These are phyloP conservation scores for Aristolochia californica DNA, from an alignment of 164 flowering plant species.

Conservation along the genomic window DNA sequence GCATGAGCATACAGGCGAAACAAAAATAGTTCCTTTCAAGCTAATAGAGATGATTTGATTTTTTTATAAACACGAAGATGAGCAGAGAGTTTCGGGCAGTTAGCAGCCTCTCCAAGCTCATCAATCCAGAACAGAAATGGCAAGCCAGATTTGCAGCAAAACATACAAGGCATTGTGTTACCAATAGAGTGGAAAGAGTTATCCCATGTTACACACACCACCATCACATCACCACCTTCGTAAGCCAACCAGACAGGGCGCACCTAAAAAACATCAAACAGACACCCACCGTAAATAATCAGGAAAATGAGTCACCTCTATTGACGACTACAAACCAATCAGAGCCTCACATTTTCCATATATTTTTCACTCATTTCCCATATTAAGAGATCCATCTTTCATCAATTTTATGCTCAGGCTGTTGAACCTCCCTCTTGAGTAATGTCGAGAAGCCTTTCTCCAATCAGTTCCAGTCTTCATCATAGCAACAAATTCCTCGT, in stretches of 20 bases:
- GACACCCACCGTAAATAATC: conserved; percentile 10
- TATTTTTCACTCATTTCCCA: conserved; percentile 28
- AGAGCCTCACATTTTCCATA: conserved; percentile 2
- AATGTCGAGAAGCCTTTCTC: conserved; percentile 96
- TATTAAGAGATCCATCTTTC: conserved; percentile 87
- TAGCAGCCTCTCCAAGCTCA: too few relatives aligned
- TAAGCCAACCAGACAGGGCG: conserved; percentile 12
- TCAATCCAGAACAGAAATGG: too few relatives aligned
- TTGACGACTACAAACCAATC: conserved; percentile 4
- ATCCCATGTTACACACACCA: too few relatives aligned
- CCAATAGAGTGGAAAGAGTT: background rate
- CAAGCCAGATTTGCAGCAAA: too few relatives aligned
- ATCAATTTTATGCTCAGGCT: conserved; percentile 74
- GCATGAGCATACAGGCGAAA: too few relatives aligned
- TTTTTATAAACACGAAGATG: too few relatives aligned
- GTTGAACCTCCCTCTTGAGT: conserved; percentile 89
- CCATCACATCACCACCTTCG: conserved; percentile 5
- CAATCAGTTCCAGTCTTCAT: conserved; percentile 98
- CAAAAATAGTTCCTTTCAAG: too few relatives aligned
- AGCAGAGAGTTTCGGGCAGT: too few relatives aligned
- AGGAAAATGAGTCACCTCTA: conserved; percentile 13
- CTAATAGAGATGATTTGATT: too few relatives aligned
- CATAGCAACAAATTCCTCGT: conserved; percentile 88
- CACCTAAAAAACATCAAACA: conserved; percentile 5
- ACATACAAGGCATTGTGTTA: background rate